Evolutionary conservation across 2,329 filamentous ascomycete species (phyloP).

Genomic region (Venturia effusa): DNA sequence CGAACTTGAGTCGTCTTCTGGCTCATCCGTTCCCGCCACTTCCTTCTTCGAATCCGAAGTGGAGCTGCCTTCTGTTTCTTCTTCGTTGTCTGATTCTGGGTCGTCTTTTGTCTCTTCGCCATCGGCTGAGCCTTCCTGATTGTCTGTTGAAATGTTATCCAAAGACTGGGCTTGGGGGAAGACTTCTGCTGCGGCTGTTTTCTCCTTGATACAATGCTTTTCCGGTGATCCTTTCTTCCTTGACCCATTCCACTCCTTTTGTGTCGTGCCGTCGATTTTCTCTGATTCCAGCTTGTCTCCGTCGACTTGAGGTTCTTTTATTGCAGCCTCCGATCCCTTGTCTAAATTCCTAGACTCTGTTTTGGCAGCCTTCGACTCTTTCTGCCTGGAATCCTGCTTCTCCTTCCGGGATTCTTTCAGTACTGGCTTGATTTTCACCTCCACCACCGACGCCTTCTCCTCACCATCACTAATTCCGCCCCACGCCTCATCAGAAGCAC

Average conservation of each 20-base stretch:
- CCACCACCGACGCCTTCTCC: slow-evolving; percentile 16
- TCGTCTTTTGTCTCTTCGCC: background rate
- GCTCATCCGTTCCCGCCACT: slow-evolving; percentile 16
- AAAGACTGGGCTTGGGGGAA: background rate
- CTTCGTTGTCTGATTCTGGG: slow-evolving; percentile 28
- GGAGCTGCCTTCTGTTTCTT: background rate
- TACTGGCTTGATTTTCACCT: background rate
- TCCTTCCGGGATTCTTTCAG: background rate
- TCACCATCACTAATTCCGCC: slow-evolving; percentile 21
- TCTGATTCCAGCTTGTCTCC: too few species aligned
- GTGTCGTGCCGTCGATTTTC: background rate
- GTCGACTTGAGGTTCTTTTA: background rate
- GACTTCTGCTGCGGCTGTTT: background rate
- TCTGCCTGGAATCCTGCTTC: slow-evolving; percentile 18
- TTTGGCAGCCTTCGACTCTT: slow-evolving; percentile 12
- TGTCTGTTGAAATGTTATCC: background rate
- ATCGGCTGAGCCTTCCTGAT: background rate
- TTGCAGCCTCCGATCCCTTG: background rate
- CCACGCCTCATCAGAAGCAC: slow-evolving; percentile 3
- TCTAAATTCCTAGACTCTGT: slow-evolving; percentile 19
- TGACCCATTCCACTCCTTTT: background rate
- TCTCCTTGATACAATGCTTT: background rate
- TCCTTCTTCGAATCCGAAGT: slow-evolving; percentile 17
- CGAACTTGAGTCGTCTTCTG: background rate
- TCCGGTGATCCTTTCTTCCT: background rate